Conservation (phyloP, 2,329 filamentous ascomycete genomes). For the Hypoxylon sp. region DNA sequence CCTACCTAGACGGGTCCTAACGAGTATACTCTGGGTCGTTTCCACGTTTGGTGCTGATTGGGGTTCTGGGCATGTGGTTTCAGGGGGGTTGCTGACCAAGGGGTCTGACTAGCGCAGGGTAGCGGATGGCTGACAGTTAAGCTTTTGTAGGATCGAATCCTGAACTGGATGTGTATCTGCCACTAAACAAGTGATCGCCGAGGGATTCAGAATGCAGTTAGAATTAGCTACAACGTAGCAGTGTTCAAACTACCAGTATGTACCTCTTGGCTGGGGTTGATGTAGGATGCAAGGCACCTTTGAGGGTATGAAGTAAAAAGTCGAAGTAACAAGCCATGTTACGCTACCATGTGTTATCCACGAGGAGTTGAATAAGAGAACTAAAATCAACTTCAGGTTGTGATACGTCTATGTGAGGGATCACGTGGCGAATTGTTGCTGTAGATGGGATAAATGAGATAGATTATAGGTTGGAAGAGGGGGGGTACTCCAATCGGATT, state of each 20-base stretch:
- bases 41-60: constrained; percentile 28
- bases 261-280: constrained; percentile 8
- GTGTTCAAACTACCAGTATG: constrained; percentile 5
- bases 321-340: constrained; percentile 22
- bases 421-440: constrained; percentile 26
- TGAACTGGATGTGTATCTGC: constrained; percentile 19
- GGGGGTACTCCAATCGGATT: constrained; percentile 17
- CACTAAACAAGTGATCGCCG: constrained; percentile 29
- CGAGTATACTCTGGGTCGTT: constrained; percentile 15
- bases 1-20: constrained; percentile 33
- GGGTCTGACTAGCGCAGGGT: constrained; percentile 19
- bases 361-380: constrained; percentile 12
- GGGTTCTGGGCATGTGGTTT: constrained; percentile 34
- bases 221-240: constrained; percentile 16
- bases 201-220: constrained; percentile 32
- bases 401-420: constrained; percentile 15
- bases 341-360: constrained; percentile 36
- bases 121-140: constrained; percentile 31
- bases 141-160: constrained; percentile 37
- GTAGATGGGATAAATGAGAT: constrained; percentile 1
- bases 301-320: constrained; percentile 14
- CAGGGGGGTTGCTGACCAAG: constrained; percentile 41
- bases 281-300: constrained; percentile 29
- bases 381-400: constrained; percentile 1
- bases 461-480: constrained; percentile 1